These are phyloP conservation scores for Globisporangium perplexum DNA, from an alignment of 352 stramenopile genomes.

Conservation along the genomic window DNA sequence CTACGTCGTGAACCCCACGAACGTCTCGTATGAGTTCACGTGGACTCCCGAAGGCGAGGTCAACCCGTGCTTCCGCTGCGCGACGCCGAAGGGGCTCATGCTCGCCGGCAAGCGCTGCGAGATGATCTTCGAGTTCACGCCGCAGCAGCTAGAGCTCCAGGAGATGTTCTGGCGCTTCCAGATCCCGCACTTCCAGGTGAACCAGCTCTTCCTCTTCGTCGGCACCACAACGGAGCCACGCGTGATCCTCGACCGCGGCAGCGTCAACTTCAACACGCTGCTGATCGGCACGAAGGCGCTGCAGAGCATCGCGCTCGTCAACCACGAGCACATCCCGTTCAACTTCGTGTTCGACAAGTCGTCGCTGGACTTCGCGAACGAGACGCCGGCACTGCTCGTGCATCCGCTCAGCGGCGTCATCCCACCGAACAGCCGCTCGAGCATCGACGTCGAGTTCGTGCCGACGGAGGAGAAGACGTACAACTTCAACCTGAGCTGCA, in stretches of 20 bases:
- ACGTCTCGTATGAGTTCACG: slow-evolving; percentile 91
- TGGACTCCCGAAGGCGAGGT: slow-evolving; percentile 79
- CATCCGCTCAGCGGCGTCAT: slow-evolving; percentile 88
- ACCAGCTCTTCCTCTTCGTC: slow-evolving; percentile 90
- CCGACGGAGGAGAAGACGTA: slow-evolving; percentile 90
- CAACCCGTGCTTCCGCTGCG: slow-evolving; percentile 86
- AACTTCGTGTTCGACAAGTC: slow-evolving; percentile 93
- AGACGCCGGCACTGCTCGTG: slow-evolving; percentile 72
- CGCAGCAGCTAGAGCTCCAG: slow-evolving; percentile 82
- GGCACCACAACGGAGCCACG: slow-evolving; percentile 89
- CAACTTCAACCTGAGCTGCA: slow-evolving; percentile 92
- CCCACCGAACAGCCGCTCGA: slow-evolving; percentile 75
- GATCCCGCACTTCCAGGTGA: slow-evolving; percentile 87
- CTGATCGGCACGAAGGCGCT: slow-evolving; percentile 84
- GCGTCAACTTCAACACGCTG: slow-evolving; percentile 90
- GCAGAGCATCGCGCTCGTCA: slow-evolving; percentile 88
- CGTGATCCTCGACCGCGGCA: slow-evolving; percentile 82
- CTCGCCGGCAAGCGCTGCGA: slow-evolving; percentile 90
- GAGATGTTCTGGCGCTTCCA: slow-evolving; percentile 92
- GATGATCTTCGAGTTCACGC: slow-evolving; percentile 96
- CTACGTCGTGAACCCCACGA: slow-evolving; percentile 93
- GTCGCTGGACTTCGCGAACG: slow-evolving; percentile 75
- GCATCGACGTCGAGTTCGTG: slow-evolving; percentile 88
- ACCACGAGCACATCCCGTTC: slow-evolving; percentile 92
- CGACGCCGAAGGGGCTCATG: slow-evolving; percentile 88